Percentiles rank a stretch among this genome's conserved stretches.
Evolutionary conservation across 768 basidiomycete species (phyloP).

Genomic region (Russula lepida): DNA sequence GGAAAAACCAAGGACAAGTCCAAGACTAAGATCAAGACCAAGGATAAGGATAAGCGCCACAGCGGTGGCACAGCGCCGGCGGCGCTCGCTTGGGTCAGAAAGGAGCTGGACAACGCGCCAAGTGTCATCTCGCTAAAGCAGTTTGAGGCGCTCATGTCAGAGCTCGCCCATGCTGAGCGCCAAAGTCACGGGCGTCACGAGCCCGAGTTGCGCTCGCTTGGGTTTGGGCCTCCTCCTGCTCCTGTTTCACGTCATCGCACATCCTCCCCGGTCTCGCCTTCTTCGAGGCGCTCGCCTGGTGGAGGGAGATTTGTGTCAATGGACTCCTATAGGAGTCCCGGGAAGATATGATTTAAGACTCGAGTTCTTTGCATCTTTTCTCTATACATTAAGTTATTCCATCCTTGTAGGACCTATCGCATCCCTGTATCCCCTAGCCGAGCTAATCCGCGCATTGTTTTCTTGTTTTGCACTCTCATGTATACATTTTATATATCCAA

Average conservation of each 20-base stretch:
- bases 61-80: conserved; percentile 19
- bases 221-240: background rate
- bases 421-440: too few species aligned
- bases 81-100: conserved; percentile 36
- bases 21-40: background rate
- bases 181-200: conserved; percentile 5
- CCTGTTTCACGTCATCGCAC: background rate
- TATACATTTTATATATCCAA: too few species aligned
- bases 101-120: conserved; percentile 30
- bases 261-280: background rate
- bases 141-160: conserved; percentile 29
- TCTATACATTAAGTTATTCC: background rate
- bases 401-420: background rate
- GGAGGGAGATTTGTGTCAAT: background rate
- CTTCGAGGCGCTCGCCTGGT: background rate
- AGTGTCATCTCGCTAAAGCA: conserved; percentile 27
- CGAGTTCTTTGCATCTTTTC: too few species aligned
- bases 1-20: background rate
- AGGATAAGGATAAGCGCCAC: conserved; percentile 11
- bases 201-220: conserved; percentile 17
- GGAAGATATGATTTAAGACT: background rate
- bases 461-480: too few species aligned
- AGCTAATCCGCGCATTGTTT: too few species aligned
- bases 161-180: conserved; percentile 14
- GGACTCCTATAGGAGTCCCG: background rate